Evolutionary conservation across 208 protist species (phyloP).

Genomic region (Crithidia mellificae): DNA sequence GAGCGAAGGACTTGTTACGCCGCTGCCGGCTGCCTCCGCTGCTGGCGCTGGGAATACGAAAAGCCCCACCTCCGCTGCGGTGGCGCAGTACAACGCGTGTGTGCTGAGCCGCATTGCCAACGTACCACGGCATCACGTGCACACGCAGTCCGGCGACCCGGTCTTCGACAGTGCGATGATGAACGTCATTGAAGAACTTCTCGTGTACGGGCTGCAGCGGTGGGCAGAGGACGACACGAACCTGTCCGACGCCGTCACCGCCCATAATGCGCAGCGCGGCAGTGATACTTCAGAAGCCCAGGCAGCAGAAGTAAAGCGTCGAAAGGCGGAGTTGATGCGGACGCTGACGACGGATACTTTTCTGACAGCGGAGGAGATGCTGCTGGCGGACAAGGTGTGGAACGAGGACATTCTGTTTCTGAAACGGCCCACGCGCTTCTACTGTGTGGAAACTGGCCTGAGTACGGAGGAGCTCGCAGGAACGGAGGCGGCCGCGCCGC

Average conservation of each 20-base stretch:
- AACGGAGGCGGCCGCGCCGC: constrained; percentile 20
- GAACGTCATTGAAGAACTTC: constrained; percentile 67
- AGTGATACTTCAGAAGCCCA: background rate
- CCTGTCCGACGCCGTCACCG: background rate
- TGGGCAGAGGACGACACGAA: constrained; percentile 20
- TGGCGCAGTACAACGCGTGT: constrained; percentile 29
- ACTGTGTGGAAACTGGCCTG: constrained; percentile 56
- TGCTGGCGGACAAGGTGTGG: constrained; percentile 68
- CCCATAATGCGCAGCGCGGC: constrained; percentile 17
- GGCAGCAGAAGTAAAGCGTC: constrained; percentile 16
- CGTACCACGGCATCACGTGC: constrained; percentile 39
- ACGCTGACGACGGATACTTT: constrained; percentile 31
- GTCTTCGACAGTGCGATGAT: constrained; percentile 78
- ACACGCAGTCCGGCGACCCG: constrained; percentile 66
- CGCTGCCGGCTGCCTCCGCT: background rate
- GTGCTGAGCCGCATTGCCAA: constrained; percentile 34
- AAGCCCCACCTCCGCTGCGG: background rate
- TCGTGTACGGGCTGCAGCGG: constrained; percentile 39
- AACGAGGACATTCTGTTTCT: constrained; percentile 66
- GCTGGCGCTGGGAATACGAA: background rate
- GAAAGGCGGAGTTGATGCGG: constrained; percentile 4
- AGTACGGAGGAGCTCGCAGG: constrained; percentile 49
- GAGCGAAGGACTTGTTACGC: constrained; percentile 9
- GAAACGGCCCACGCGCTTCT: constrained; percentile 75
- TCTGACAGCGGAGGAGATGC: constrained; percentile 56